phyloP scores from a whole-genome alignment of 768 basidiomycete species.

The Termitomyces sp. region DNA sequence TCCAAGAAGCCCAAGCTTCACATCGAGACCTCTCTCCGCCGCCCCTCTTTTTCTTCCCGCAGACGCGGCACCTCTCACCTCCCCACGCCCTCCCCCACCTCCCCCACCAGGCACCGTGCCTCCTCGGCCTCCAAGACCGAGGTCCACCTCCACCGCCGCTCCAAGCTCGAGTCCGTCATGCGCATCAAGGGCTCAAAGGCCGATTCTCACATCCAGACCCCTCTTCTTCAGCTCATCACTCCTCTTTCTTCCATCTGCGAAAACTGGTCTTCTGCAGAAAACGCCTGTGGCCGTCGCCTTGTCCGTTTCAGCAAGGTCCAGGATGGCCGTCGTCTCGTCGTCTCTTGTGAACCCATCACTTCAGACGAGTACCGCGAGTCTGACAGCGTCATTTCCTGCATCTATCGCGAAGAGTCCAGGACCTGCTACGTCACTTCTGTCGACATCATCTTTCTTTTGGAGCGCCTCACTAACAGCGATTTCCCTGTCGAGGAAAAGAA shows the following conservation, averaged over 20 bases:
- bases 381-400: constrained; percentile 90
- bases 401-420: constrained; percentile 74
- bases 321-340: constrained; percentile 69
- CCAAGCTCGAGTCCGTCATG: constrained; percentile 35
- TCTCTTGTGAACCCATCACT: constrained; percentile 70
- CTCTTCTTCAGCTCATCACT: constrained; percentile 55
- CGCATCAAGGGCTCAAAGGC: constrained; percentile 35
- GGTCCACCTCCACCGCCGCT: constrained; percentile 34
- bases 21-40: constrained; percentile 18
- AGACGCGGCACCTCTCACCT: constrained; percentile 32
- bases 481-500: constrained; percentile 98
- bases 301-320: constrained; percentile 81
- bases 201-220: constrained; percentile 44
- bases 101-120: constrained; percentile 26
- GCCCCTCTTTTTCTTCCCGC: constrained; percentile 22
- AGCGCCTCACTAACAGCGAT: constrained; percentile 65
- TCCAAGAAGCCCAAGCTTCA: constrained; percentile 26
- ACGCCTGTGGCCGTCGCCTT: constrained; percentile 67
- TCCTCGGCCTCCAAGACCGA: constrained; percentile 23
- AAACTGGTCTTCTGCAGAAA: constrained; percentile 63
- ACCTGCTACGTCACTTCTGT: constrained; percentile 90
- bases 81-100: constrained; percentile 34
- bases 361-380: constrained; percentile 69
- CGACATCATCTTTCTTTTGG: constrained; percentile 90
- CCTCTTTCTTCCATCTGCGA: constrained; percentile 49